These are phyloP conservation scores for Penicillium macrosclerotiorum DNA, from an alignment of 495 filamentous ascomycete species.

Conservation along the genomic window DNA sequence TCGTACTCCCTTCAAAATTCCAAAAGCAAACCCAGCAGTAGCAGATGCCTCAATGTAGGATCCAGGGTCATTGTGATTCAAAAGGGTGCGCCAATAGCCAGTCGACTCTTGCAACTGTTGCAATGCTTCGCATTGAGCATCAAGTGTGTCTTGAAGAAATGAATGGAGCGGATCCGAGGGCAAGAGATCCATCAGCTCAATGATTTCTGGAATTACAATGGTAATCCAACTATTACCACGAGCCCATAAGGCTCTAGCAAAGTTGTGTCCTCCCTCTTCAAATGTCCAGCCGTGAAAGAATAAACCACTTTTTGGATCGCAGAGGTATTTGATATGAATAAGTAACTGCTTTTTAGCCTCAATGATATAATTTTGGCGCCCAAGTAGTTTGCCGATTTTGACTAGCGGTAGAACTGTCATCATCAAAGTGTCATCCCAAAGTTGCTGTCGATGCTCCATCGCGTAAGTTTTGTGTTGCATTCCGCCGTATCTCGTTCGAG, in stretches of 20 bases:
- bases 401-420: constrained; percentile 76
- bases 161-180: constrained; percentile 54
- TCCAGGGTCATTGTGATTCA: constrained; percentile 50
- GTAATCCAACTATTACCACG: constrained; percentile 68
- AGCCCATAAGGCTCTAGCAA: constrained; percentile 67
- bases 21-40: constrained; percentile 75
- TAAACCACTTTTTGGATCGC: constrained; percentile 61
- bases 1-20: constrained; percentile 67
- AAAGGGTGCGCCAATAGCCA: constrained; percentile 66
- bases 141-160: constrained; percentile 60
- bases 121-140: constrained; percentile 61
- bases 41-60: constrained; percentile 71
- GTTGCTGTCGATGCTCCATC: constrained; percentile 60
- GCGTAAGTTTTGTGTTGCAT: constrained; percentile 68
- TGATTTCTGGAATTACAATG: constrained; percentile 70
- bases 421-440: constrained; percentile 81
- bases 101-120: constrained; percentile 49
- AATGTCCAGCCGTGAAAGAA: constrained; percentile 78
- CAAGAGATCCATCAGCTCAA: constrained; percentile 61
- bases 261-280: constrained; percentile 65
- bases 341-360: constrained; percentile 73
- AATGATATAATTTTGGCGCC: constrained; percentile 60
- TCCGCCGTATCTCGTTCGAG: constrained; percentile 64
- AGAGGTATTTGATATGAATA: constrained; percentile 68
- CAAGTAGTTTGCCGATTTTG: constrained; percentile 67